Base-by-base conservation (phyloP, 2,329 filamentous ascomycete genomes). In the Trichoderma polysporum region DNA sequence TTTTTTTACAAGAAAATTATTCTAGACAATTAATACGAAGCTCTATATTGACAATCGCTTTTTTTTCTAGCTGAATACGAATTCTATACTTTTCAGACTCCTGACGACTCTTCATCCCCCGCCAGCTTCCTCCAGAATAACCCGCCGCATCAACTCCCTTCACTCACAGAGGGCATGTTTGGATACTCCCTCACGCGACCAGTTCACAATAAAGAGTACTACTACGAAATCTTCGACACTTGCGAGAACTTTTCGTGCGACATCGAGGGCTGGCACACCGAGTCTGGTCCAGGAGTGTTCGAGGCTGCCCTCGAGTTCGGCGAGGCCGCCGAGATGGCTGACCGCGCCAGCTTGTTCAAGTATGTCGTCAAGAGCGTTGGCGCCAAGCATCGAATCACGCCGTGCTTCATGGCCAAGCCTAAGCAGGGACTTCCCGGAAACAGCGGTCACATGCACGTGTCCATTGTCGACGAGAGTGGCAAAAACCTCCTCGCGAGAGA, bases 341-440 rank as follows among this genome's bases (percentile, higher is more conserved):
- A 99, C 78, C 90, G 91, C 72, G 93, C 94, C 29, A 90, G 90
- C 33, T 82, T 99, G 39, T 99, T 98, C 88, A 99, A 99, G 85
- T 92, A 97, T 73, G 89, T 91, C 22, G 93, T 97, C 71, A 97
- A 97, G 80, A 93, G 92, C 10, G 87, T 97, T 45, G 92, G 92
- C 52, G 91, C 88, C 66, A 91, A 92, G 75, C 92, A 93, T 76
- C 93, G 92, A 71, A 97, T 99, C 75, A 97, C 93, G 0, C 95
- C 95, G 0, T 97, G 92, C 79, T 99, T 99, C 83, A 99, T 99
- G 95, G 95, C 95, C 17, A 99, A 99, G 79, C 95, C 95, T 2
- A 89, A 91, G 71, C 87, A 96, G 73, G 93, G 94, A 0, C 83
- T 98, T 0, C 95, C 95, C 0, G 95, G 95, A 54, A 98, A 98